Evolutionary conservation across 2,329 filamentous ascomycete species (phyloP), one percentile per base, ranked within the genome.

Genomic region (Exophiala mesophila): DNA sequence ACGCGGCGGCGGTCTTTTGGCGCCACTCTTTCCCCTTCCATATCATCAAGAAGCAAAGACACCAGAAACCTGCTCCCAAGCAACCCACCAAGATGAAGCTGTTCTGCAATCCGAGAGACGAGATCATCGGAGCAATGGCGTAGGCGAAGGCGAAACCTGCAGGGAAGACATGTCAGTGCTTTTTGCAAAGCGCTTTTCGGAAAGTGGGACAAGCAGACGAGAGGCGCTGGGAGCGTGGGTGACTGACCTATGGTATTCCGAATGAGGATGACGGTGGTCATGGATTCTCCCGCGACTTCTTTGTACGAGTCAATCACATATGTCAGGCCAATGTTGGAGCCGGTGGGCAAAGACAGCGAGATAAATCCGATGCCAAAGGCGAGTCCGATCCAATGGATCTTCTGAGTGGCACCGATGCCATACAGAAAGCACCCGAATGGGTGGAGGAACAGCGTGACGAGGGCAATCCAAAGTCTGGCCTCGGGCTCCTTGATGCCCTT

Each of bases 191-290:
- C n/a, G n/a, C n/a, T n/a, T n/a, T n/a, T n/a, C n/a, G n/a, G n/a
- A n/a, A n/a, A n/a, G n/a, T n/a, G n/a, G n/a, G n/a, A n/a, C n/a
- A n/a, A n/a, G n/a, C n/a, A n/a, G n/a, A n/a, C n/a, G n/a, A n/a
- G n/a, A n/a, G n/a, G n/a, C n/a, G n/a, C n/a, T n/a, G n/a, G n/a
- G n/a, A n/a, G n/a, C n/a, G n/a, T n/a, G n/a, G n/a, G n/a, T n/a
- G n/a, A n/a, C n/a, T n/a, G n/a, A n/a, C n/a, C n/a, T n/a, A 73
- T 71, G 1, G 69, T 73, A 47, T 74, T 74, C 9, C 72, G 57
- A 9, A 70, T 59, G 1, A 74, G 49, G 23, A 74, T 74, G 9
- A 73, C 69, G 3, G 69, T 69, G 5, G 72, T 65, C 43, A 74
- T 68, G 1, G 70, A 67, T 50, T 75, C 71, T 1, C 70, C 71